These are phyloP conservation scores for Phoenix roebelenii DNA, from an alignment of 176 grass and related monocot genomes.

Conservation along the genomic window DNA sequence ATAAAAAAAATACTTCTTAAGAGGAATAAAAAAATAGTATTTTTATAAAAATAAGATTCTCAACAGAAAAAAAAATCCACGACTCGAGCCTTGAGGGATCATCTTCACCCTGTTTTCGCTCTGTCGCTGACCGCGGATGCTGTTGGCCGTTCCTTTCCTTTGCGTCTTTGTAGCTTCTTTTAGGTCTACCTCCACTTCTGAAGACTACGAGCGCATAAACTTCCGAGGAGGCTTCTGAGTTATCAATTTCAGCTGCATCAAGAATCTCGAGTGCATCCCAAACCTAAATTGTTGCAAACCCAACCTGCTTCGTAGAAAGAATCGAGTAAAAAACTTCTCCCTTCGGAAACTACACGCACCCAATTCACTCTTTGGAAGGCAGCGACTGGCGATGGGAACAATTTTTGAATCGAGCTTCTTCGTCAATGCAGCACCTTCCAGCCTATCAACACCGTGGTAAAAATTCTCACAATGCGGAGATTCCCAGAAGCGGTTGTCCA, in stretches of 20 bases:
- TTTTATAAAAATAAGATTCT: no score
- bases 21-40: no score
- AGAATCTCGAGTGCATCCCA: conserved; percentile 50
- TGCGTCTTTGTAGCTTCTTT: no score
- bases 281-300: conserved; percentile 21
- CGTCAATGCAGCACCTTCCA: conserved; percentile 27
- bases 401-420: conserved; percentile 25
- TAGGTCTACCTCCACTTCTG: no score
- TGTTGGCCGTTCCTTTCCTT: no score
- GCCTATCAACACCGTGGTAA: conserved; percentile 15
- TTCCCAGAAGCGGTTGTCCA: background rate
- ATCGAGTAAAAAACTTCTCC: no score
- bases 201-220: conserved; percentile 18
- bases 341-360: background rate
- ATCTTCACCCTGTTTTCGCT: no score
- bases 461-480: conserved; percentile 1
- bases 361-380: conserved; percentile 27
- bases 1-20: no score
- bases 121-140: no score
- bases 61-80: no score
- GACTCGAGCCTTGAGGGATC: no score
- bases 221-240: conserved; percentile 45
- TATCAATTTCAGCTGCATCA: conserved; percentile 36
- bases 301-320: background rate
- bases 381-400: conserved; percentile 26